These are phyloP conservation scores for Trichoderma afroharzianum DNA, from an alignment of 2,329 filamentous ascomycete species.

Conservation along the genomic window DNA sequence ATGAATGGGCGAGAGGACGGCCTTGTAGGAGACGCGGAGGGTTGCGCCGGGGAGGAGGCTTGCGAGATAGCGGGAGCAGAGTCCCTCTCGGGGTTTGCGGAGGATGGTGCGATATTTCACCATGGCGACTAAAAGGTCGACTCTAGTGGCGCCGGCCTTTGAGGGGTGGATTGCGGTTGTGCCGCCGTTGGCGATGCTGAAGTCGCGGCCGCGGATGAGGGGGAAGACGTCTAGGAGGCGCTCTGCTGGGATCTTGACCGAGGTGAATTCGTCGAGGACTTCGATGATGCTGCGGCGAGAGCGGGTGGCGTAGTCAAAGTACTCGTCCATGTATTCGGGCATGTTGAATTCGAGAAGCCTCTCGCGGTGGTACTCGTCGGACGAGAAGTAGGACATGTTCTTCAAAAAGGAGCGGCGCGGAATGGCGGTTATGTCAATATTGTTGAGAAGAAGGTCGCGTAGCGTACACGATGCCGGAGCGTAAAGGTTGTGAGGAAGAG, in stretches of 20 bases:
- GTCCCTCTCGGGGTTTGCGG: constrained; percentile 75
- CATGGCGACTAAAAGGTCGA: constrained; percentile 79
- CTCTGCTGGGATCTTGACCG: constrained; percentile 74
- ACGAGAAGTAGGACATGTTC: constrained; percentile 70
- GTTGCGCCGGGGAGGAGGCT: constrained; percentile 55
- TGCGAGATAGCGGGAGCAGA: constrained; percentile 85
- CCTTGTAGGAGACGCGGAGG: constrained; percentile 59
- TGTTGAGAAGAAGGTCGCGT: constrained; percentile 71
- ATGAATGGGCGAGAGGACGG: constrained; percentile 41
- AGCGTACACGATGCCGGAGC: constrained; percentile 54
- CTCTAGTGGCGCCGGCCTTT: constrained; percentile 36
- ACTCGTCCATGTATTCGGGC: constrained; percentile 78
- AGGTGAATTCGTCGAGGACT: constrained; percentile 84
- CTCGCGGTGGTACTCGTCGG: constrained; percentile 69
- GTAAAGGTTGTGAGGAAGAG: constrained; percentile 34
- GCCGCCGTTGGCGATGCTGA: constrained; percentile 82
- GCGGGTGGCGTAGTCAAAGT: constrained; percentile 92
- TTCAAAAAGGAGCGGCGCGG: constrained; percentile 85
- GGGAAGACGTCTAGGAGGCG: constrained; percentile 73
- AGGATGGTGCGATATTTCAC: constrained; percentile 90
- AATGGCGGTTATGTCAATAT: constrained; percentile 85
- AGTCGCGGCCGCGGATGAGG: constrained; percentile 80
- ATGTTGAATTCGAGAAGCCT: constrained; percentile 80
- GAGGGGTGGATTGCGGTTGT: constrained; percentile 31
- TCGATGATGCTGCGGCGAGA: constrained; percentile 88